These are phyloP conservation scores for Suillus fuscotomentosus DNA, from an alignment of 768 basidiomycete species.

Conservation along the genomic window DNA sequence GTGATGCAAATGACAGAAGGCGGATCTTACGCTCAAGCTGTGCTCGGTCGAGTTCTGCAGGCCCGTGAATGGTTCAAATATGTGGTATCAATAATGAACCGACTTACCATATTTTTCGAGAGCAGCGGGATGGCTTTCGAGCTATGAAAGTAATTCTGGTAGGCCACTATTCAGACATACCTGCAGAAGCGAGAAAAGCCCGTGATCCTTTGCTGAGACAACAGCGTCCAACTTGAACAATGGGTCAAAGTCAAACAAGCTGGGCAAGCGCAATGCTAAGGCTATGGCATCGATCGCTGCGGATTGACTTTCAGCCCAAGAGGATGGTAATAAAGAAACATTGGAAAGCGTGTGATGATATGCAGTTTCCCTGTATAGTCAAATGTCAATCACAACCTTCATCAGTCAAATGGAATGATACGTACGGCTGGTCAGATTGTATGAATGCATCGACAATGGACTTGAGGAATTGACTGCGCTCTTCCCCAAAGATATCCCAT, in stretches of 20 bases:
- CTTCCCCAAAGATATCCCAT: slow-evolving; percentile 63
- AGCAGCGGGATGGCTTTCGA: slow-evolving; percentile 42
- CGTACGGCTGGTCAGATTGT: slow-evolving; percentile 59
- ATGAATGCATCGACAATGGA: slow-evolving; percentile 57
- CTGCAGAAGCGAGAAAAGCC: slow-evolving; percentile 71
- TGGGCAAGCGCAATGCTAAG: slow-evolving; percentile 61
- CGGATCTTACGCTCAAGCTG: slow-evolving; percentile 79
- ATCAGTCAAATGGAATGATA: slow-evolving; percentile 12
- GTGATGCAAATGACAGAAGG: slow-evolving; percentile 49
- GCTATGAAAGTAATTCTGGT: slow-evolving; percentile 63
- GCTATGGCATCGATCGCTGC: slow-evolving; percentile 64
- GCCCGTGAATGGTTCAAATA: neutral
- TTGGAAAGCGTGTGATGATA: slow-evolving; percentile 67
- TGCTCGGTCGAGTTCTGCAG: slow-evolving; percentile 51
- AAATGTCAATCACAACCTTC: neutral
- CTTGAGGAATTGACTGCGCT: slow-evolving; percentile 67
- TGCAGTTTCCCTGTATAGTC: slow-evolving; percentile 45
- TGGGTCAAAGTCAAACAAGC: slow-evolving; percentile 77
- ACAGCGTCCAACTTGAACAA: slow-evolving; percentile 77
- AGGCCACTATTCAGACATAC: slow-evolving; percentile 68
- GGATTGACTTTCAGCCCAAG: slow-evolving; percentile 36
- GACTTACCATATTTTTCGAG: slow-evolving; percentile 58
- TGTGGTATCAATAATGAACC: neutral
- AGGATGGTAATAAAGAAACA: slow-evolving; percentile 55
- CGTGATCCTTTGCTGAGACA: slow-evolving; percentile 61